Base-by-base conservation (phyloP, 2,329 filamentous ascomycete species). In the Epichloe gansuensis region DNA sequence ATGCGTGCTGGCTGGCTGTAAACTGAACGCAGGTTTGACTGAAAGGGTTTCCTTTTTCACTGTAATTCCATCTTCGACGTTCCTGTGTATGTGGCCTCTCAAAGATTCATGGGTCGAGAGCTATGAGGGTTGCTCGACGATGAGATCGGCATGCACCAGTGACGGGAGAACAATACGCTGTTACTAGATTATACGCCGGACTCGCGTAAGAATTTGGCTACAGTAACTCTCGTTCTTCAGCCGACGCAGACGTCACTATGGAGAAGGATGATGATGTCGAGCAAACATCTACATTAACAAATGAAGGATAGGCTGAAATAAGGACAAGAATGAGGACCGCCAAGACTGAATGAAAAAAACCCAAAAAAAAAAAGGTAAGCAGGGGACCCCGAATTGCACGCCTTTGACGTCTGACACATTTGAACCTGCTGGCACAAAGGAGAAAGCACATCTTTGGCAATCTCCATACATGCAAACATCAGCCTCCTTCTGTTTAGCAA, bases 401-500 rank as follows among this genome's bases (percentile, higher is more conserved):
- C 54, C 56, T 49, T 53, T 50, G 46, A 53, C 54, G 55, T 45
- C 54, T 45, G 47, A 59, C 50, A 53, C 49, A 51, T 47, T 48
- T 53, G 51, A 50, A 51, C 23, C 31, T 45, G 44, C 51, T 53
- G 50, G 51, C 49, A 51, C 50, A 47, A 51, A 47, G 35, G 23
- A 52, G 4, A 39, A 50, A 47, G 34, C 41, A 45, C 36, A 17
- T 31, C 40, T 35, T 35, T 35, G 36, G 27, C 52, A 48, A 34
- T 47, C 13, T 34, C 41, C 41, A 25, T 50, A 36, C 40, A 47
- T 52, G 23, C 36, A 52, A n/a, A 21, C 49, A 49, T 45, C 27
- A 38, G 25, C 34, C 34, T 45, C 25, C n/a, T 15, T 39, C 53
- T 35, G 43, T 52, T 57, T 65, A 97, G 72, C 91, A 97, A 63